phyloP scores from a whole-genome alignment of 139 green algal genomes.

The Volvox africanus region DNA sequence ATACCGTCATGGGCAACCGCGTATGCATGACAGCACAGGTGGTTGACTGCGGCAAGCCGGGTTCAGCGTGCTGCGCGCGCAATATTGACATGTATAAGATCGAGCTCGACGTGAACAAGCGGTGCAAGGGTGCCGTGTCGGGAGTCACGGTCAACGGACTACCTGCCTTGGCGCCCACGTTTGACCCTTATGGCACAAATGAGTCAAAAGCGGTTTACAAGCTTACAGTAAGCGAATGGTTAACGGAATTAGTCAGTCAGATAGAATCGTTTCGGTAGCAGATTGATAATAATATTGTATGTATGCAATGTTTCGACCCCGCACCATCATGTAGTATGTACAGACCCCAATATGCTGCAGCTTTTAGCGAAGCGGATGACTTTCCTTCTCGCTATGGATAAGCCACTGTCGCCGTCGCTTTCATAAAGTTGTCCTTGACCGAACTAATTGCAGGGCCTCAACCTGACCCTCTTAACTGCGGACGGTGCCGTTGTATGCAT shows the following conservation, averaged over 20 bases:
- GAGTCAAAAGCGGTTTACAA: constrained; percentile 32
- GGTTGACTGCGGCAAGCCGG: background rate
- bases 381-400: no score
- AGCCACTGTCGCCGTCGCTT: no score
- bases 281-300: no score
- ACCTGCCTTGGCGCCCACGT: constrained; percentile 4
- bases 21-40: constrained; percentile 27
- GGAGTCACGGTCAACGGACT: constrained; percentile 10
- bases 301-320: no score
- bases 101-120: constrained; percentile 25
- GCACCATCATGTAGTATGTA: no score
- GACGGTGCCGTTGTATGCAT: constrained; percentile 46
- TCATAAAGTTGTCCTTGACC: no score
- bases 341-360: no score
- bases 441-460: constrained; percentile 24
- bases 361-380: no score
- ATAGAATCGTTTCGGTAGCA: no score
- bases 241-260: no score
- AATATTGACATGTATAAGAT: constrained; percentile 42
- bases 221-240: background rate
- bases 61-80: background rate
- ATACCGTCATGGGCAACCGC: background rate
- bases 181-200: constrained; percentile 15
- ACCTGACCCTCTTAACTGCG: constrained; percentile 36
- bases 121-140: constrained; percentile 18